phyloP scores from a whole-genome alignment of 257 asterid species.

The Nicotiana obtusifolia region DNA sequence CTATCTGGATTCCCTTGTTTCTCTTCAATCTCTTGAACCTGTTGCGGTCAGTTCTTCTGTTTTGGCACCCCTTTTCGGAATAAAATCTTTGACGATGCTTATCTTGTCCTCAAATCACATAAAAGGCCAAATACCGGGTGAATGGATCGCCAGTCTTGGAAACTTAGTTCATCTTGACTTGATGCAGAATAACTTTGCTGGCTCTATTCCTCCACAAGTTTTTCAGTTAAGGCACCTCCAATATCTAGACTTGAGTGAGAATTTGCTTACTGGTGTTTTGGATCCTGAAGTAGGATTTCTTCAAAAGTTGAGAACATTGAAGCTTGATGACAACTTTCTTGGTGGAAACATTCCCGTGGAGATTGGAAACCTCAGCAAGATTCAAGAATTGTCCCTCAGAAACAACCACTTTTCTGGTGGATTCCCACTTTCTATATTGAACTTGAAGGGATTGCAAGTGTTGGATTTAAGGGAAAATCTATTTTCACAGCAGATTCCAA shows the following conservation, averaged over 20 bases:
- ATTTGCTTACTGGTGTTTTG: slow-evolving; percentile 14
- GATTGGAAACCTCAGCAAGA: slow-evolving; percentile 22
- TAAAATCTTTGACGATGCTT: slow-evolving; percentile 22
- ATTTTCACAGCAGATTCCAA: slow-evolving; percentile 18
- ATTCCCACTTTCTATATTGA: slow-evolving; percentile 13
- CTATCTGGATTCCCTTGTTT: slow-evolving; percentile 6
- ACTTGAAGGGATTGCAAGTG: slow-evolving; percentile 10
- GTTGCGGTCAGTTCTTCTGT: slow-evolving; percentile 11
- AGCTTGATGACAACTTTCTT: slow-evolving; percentile 17
- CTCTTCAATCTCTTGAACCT: neutral
- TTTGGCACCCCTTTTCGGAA: slow-evolving; percentile 20
- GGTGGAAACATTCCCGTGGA: slow-evolving; percentile 21
- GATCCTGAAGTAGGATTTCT: slow-evolving; percentile 14
- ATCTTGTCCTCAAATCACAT: slow-evolving; percentile 23
- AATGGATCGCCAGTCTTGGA: slow-evolving; percentile 13
- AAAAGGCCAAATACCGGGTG: slow-evolving; percentile 22
- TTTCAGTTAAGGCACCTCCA: slow-evolving; percentile 21
- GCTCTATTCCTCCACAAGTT: slow-evolving; percentile 22
- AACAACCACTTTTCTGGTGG: slow-evolving; percentile 23
- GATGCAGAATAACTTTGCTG: slow-evolving; percentile 19
- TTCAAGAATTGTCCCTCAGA: slow-evolving; percentile 15
- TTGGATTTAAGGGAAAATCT: slow-evolving; percentile 21
- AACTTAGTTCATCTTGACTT: slow-evolving; percentile 20
- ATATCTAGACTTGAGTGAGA: slow-evolving; percentile 24
- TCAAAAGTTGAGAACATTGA: slow-evolving; percentile 12